Base-by-base conservation (phyloP, 2,329 filamentous ascomycete genomes). In the Diaporthe helianthi region DNA sequence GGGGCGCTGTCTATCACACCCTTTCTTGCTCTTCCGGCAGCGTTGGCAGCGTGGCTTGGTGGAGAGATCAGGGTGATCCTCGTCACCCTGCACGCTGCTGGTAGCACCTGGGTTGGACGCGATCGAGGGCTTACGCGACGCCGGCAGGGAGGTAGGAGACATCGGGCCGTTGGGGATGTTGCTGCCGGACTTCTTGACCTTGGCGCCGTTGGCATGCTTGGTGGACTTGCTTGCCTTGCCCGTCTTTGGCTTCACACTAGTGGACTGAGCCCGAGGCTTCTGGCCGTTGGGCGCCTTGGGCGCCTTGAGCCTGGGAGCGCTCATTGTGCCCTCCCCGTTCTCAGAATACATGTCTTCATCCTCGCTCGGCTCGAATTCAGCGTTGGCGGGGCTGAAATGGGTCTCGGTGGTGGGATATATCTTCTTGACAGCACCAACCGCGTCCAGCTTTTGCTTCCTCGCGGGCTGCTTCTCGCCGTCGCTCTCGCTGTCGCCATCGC, bases 1-100 rank as follows among this genome's bases (percentile, higher is more conserved):
- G 33, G 96, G 96, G 47, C 96, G 91, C 81, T 98, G 96, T 69
- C 96, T 91, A 83, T 99, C 96, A 78, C 96, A 99, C 15, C 96
- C 96, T 83, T 99, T 99, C 86, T 99, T 99, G 83, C 95, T 98
- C 88, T 99, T 99, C 76, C 96, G 92, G 85, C 96, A 99, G 69
- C 96, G 92, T 80, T 99, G 96, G 84, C 96, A 99, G 72, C 96
- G 94, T 68, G 96, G 96, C 82, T 98, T 98, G 73, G 92, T 94
- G 0, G 95, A 98, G 24, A 98, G 83, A 75, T 99, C 95, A 3
- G 94, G 96, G 60, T 97, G 85, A 69, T 98, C 94, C 73, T 98
- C 94, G 73, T 97, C 93, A 73, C 94, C 93, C 38, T 85, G 84
- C 58, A 85, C 87, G 9, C 83, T 82, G 6, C 84, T 80, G 55